Evolutionary conservation across 345 rosid genomes (phyloP), one percentile per base, ranked within the genome.

Genomic region (Boechera divaricarpa): DNA sequence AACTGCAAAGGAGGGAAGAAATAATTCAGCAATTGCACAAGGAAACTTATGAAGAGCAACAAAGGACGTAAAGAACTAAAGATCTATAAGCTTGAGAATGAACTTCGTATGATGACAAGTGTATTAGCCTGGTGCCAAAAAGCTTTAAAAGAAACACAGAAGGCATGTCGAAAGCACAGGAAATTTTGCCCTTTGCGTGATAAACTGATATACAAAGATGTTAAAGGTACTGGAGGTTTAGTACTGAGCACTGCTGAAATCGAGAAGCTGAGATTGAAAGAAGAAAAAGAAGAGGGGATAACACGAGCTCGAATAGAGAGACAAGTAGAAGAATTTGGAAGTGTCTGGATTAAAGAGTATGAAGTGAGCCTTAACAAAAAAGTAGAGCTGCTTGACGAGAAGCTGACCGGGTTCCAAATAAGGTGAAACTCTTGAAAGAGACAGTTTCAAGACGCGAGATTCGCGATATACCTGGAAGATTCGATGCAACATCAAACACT

Each of bases 191-290:
- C 76, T 2, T 75, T 70, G 65, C 85, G 77, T 54, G 89, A 83
- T 59, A 85, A 86, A 59, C 87, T 91, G 4, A 79, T 89, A 33
- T 89, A 92, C 80, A 82, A 79, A 84, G 91, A 90, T 81, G 86
- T 84, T 44, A 66, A 82, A 58, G 91, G 91, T 7, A 77, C 89
- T 56, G 89, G 90, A 10, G 96, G 98, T 65, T 87, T 88, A 72
- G 90, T 87, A 44, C 67, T 92, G 80, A 86, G 90, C 70, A 21
- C 24, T 21, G 24, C 24, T 21, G 24, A 21, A 21, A 21, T 21
- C 24, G 24, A 21, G 24, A 21, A 21, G 1, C 24, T 21, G 24
- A 21, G 24, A 21, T 21, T 21, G 24, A 21, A 21, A 21, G 24
- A 21, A 21, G 24, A 21, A 21, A 21, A 21, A 21, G 24, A 21